Percentiles rank a stretch among this genome's conserved stretches.
phyloP scores from a whole-genome alignment of 768 basidiomycete genomes.

The Daedaleopsis sinensis region DNA sequence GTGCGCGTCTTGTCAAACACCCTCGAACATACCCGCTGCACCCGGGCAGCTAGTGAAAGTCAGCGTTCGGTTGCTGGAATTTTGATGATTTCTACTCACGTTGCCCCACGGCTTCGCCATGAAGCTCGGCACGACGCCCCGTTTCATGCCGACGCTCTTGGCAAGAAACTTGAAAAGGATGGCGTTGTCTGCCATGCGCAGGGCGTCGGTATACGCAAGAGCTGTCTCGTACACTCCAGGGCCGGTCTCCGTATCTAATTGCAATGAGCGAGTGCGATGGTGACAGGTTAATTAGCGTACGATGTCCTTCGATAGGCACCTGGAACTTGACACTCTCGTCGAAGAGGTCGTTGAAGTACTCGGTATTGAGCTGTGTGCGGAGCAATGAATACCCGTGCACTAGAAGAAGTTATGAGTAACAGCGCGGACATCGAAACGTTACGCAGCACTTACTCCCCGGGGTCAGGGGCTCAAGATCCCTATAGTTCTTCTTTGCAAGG shows the following conservation, averaged over 20 bases:
- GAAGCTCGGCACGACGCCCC: conserved; percentile 91
- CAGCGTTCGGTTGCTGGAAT: not conserved
- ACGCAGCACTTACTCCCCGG: conserved; percentile 75
- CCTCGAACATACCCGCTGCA: conserved; percentile 76
- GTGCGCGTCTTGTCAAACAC: not conserved
- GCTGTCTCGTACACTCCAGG: conserved; percentile 90
- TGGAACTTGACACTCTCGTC: conserved; percentile 73
- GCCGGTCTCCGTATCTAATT: conserved; percentile 87
- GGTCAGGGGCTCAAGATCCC: conserved; percentile 75
- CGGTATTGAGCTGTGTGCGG: conserved; percentile 85
- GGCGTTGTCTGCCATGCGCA: conserved; percentile 89
- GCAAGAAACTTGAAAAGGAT: conserved; percentile 90
- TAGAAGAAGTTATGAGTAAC: conserved; percentile 32
- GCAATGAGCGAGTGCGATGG: not conserved
- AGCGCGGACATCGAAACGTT: not conserved
- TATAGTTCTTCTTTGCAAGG: conserved; percentile 77
- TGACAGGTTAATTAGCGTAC: conserved; percentile 41
- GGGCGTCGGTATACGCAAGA: conserved; percentile 77
- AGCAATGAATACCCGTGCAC: conserved; percentile 98
- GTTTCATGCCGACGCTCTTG: conserved; percentile 89
- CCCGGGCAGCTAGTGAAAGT: conserved; percentile 75
- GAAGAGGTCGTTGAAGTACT: conserved; percentile 89
- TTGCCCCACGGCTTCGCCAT: conserved; percentile 98
- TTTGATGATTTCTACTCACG: conserved; percentile 46
- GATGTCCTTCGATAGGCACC: conserved; percentile 85